Conservation (phyloP, 176 grass and related monocot genomes). For the Oryza longistaminata region DNA sequence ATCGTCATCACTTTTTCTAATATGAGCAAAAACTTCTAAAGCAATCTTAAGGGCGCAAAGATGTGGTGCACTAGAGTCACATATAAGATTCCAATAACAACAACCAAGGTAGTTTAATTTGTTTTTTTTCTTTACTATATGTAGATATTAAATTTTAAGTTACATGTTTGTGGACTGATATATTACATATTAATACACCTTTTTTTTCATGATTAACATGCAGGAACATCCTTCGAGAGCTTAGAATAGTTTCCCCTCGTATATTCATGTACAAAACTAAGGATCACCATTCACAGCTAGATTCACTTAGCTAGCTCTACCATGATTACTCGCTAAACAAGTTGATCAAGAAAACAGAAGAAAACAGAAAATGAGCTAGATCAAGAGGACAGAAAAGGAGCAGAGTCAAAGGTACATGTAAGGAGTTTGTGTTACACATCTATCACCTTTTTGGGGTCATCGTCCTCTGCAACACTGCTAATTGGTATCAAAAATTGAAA, state of each 20-base stretch:
- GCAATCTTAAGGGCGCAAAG: not conserved
- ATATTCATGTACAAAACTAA: slow-evolving; percentile 12
- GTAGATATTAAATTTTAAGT: no score
- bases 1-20: not conserved
- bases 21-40: not conserved
- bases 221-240: no score
- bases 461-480: slow-evolving; percentile 41
- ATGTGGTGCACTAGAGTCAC: not conserved
- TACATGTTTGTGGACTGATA: no score
- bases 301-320: not conserved
- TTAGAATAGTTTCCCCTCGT: not conserved
- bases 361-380: not conserved
- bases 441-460: slow-evolving; percentile 27
- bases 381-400: not conserved
- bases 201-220: no score
- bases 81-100: not conserved
- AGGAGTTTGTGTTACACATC: slow-evolving; percentile 34
- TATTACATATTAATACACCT: no score
- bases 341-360: not conserved
- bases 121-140: no score
- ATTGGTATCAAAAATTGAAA: slow-evolving; percentile 25
- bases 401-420: slow-evolving; percentile 26
- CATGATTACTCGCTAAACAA: not conserved
- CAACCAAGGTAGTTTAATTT: no score
- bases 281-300: not conserved